These are phyloP conservation scores for Picea engelmannii DNA, from an alignment of 83 land plant genomes.

Conservation along the genomic window DNA sequence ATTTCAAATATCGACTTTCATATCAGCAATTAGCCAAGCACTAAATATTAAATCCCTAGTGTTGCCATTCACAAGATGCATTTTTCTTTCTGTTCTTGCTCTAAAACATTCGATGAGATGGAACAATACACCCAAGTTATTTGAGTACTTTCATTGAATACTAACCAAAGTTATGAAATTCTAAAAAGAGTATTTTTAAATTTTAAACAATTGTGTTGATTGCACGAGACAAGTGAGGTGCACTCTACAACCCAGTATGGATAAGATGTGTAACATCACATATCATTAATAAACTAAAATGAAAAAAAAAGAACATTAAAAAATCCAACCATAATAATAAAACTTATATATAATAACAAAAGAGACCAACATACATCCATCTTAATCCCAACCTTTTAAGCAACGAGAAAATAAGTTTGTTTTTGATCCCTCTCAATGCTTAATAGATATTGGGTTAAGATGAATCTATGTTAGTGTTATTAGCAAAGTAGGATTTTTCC, in stretches of 20 bases:
- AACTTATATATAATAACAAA: too few relatives aligned
- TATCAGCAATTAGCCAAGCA: background rate
- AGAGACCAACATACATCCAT: too few relatives aligned
- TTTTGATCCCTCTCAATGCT: too few relatives aligned
- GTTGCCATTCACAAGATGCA: background rate
- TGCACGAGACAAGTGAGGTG: too few relatives aligned
- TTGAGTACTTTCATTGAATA: background rate
- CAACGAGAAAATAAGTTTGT: too few relatives aligned
- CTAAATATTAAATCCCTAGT: background rate
- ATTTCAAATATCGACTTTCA: background rate
- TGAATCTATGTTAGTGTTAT: too few relatives aligned
- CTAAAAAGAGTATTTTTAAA: background rate
- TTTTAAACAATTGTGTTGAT: background rate
- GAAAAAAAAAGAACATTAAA: background rate
- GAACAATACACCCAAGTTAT: background rate
- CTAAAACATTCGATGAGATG: background rate
- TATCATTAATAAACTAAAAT: background rate
- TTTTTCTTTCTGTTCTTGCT: background rate
- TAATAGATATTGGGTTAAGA: too few relatives aligned
- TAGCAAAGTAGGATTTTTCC: too few relatives aligned
- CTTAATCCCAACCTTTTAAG: too few relatives aligned
- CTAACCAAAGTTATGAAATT: background rate
- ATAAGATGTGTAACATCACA: too few relatives aligned
- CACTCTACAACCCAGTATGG: too few relatives aligned
- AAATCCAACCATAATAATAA: too few relatives aligned